Percentiles rank a stretch among this genome's conserved stretches.
These are phyloP conservation scores for Podaxis sp. DNA, from an alignment of 768 basidiomycete genomes.

Conservation along the genomic window DNA sequence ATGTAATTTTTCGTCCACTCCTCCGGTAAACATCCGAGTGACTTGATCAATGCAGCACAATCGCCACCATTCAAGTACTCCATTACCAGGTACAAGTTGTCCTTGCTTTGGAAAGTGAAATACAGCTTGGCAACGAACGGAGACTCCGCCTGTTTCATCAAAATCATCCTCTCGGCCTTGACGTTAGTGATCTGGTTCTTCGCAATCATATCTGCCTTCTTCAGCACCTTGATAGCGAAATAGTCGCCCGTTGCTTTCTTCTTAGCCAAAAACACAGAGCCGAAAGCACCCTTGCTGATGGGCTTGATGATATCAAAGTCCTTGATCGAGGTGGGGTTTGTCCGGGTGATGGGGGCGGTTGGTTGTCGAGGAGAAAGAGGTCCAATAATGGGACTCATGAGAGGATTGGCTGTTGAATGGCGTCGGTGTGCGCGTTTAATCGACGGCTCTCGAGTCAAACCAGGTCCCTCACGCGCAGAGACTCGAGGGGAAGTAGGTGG, in stretches of 20 bases:
- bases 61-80: slow-evolving; percentile 99
- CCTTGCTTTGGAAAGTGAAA: slow-evolving; percentile 99
- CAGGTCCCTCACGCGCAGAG: slow-evolving; percentile 36
- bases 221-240: slow-evolving; percentile 99
- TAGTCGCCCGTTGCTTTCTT: slow-evolving; percentile 99
- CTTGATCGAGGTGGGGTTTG: slow-evolving; percentile 90
- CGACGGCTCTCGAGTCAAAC: slow-evolving; percentile 44
- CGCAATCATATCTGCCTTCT: slow-evolving; percentile 99
- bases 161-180: slow-evolving; percentile 98
- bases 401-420: slow-evolving; percentile 68
- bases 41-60: slow-evolving; percentile 96
- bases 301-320: slow-evolving; percentile 99
- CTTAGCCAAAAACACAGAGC: slow-evolving; percentile 96
- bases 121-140: slow-evolving; percentile 97
- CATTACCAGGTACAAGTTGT: slow-evolving; percentile 98
- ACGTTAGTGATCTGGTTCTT: slow-evolving; percentile 99
- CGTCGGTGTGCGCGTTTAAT: slow-evolving; percentile 64
- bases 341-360: slow-evolving; percentile 73
- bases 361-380: slow-evolving; percentile 89
- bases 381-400: slow-evolving; percentile 58
- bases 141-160: slow-evolving; percentile 99
- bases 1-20: slow-evolving; percentile 97
- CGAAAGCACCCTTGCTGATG: slow-evolving; percentile 98
- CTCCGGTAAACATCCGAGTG: slow-evolving; percentile 88
- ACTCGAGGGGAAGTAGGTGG: slow-evolving; percentile 77